Conservation (phyloP, 2,329 filamentous ascomycete species). For the Penicillium brasilianum region DNA sequence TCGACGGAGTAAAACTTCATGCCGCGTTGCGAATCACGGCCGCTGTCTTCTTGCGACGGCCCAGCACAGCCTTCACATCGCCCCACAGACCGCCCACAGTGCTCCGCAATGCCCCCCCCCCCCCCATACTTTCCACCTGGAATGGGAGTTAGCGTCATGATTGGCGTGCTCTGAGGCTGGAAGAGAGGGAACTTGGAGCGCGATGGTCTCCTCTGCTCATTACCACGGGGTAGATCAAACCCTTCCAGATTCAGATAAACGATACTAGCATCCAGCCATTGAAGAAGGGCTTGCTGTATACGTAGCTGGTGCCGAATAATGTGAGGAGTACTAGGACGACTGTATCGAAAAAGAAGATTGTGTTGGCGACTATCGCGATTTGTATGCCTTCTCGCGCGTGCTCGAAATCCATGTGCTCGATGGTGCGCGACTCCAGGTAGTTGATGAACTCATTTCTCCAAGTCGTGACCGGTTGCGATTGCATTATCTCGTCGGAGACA, state of each 20-base stretch:
- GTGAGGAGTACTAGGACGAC: slow-evolving; percentile 49
- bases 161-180: background rate
- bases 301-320: slow-evolving; percentile 46
- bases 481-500: background rate
- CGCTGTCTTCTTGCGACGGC: slow-evolving; percentile 6
- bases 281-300: slow-evolving; percentile 44
- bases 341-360: slow-evolving; percentile 43
- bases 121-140: slow-evolving; percentile 41
- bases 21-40: background rate
- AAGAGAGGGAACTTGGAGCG: background rate
- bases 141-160: slow-evolving; percentile 5
- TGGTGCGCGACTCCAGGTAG: slow-evolving; percentile 47
- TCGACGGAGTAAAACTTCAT: background rate
- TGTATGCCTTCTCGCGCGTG: slow-evolving; percentile 43
- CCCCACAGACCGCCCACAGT: slow-evolving; percentile 30
- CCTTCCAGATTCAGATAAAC: slow-evolving; percentile 50
- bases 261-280: slow-evolving; percentile 48
- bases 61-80: slow-evolving; percentile 21
- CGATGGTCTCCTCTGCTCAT: background rate
- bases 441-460: slow-evolving; percentile 51
- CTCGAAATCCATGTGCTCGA: slow-evolving; percentile 50
- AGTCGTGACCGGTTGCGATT: background rate
- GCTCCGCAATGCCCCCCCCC: slow-evolving; percentile 37
- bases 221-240: slow-evolving; percentile 43
- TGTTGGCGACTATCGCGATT: slow-evolving; percentile 45